phyloP scores from a whole-genome alignment of 768 basidiomycete species.

The Kwoniella sp. region DNA sequence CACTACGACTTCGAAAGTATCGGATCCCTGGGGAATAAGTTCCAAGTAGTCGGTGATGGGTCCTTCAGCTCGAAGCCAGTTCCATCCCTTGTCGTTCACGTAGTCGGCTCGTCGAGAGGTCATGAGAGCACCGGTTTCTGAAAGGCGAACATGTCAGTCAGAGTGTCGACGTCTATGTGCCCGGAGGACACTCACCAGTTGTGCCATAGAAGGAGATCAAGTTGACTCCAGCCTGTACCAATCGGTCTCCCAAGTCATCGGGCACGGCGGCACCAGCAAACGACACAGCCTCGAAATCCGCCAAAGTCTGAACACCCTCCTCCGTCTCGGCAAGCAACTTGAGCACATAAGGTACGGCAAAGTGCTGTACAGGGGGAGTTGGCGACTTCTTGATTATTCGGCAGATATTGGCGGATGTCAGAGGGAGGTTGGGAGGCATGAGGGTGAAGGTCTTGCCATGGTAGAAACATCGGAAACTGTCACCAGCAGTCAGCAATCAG shows the following conservation, averaged over 20 bases:
- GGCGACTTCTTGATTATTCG: slow-evolving; percentile 43
- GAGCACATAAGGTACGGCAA: slow-evolving; percentile 57
- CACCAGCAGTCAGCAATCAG: slow-evolving; percentile 10
- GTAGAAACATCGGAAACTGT: slow-evolving; percentile 53
- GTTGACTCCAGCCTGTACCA: slow-evolving; percentile 61
- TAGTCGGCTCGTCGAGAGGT: slow-evolving; percentile 59
- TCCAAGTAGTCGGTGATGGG: slow-evolving; percentile 57
- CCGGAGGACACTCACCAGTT: slow-evolving; percentile 50
- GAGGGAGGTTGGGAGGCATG: slow-evolving; percentile 51
- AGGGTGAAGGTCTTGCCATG: slow-evolving; percentile 52
- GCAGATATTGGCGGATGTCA: slow-evolving; percentile 51
- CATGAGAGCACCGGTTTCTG: slow-evolving; percentile 47
- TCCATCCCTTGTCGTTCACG: slow-evolving; percentile 63
- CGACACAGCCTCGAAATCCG: slow-evolving; percentile 61
- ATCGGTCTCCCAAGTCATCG: slow-evolving; percentile 62
- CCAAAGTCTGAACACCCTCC: slow-evolving; percentile 60
- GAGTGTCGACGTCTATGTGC: background rate
- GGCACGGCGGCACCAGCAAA: slow-evolving; percentile 64
- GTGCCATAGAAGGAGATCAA: slow-evolving; percentile 62
- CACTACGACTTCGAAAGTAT: slow-evolving; percentile 61
- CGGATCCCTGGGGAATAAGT: slow-evolving; percentile 59
- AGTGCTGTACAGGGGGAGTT: slow-evolving; percentile 47
- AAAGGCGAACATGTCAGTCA: background rate
- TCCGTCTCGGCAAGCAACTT: slow-evolving; percentile 61
- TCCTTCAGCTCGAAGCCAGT: slow-evolving; percentile 60